Evolutionary conservation across 495 filamentous ascomycete genomes (phyloP).

Genomic region (Trichoderma gamsii): DNA sequence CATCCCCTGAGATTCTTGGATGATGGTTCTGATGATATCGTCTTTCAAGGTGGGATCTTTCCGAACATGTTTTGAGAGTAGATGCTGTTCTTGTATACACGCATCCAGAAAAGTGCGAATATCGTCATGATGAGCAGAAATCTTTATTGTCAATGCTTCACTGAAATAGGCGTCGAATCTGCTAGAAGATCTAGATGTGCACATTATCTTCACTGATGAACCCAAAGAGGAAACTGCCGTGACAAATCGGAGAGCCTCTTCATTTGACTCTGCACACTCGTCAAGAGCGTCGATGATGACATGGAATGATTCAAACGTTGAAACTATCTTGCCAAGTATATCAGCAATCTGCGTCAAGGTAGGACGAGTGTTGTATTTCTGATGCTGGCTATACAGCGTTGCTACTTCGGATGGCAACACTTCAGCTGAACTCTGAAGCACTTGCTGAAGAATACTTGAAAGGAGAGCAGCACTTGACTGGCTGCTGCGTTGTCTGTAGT

Average conservation of each 20-base stretch:
- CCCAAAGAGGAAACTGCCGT: not conserved
- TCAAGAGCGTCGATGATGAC: slow-evolving; percentile 21
- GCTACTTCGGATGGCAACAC: not conserved
- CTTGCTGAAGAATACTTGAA: slow-evolving; percentile 19
- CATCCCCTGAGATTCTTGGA: slow-evolving; percentile 9
- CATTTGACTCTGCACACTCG: slow-evolving; percentile 16
- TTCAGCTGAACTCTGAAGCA: not conserved
- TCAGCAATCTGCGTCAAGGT: not conserved
- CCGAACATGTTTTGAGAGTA: not conserved
- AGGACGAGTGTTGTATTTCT: slow-evolving; percentile 14
- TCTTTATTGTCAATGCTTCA: not conserved
- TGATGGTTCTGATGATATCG: not conserved
- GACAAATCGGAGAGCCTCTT: not conserved
- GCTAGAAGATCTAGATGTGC: not conserved
- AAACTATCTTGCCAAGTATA: not conserved
- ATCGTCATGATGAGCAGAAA: not conserved
- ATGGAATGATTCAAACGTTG: slow-evolving; percentile 16
- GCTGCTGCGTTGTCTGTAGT: slow-evolving; percentile 17
- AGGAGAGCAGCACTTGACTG: slow-evolving; percentile 19
- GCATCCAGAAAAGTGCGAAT: not conserved
- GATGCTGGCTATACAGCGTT: not conserved
- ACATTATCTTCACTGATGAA: not conserved
- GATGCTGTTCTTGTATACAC: not conserved
- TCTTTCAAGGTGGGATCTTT: not conserved
- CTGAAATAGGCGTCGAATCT: not conserved